Conservation (phyloP, 2,329 filamentous ascomycete genomes). For the Aspergillus brunneoviolaceus region DNA sequence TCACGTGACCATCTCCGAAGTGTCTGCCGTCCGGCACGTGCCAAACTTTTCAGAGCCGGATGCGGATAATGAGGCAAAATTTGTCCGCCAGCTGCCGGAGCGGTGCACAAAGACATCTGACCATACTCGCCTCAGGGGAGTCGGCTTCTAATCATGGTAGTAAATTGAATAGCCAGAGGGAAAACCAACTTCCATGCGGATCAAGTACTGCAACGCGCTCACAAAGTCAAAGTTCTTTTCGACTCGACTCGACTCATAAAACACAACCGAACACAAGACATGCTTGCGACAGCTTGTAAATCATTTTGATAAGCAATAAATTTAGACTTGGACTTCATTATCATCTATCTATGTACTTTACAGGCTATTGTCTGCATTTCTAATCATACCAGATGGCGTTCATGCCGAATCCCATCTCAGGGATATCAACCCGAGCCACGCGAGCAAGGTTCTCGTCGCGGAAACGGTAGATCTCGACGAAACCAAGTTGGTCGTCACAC, state of each 20-base stretch:
- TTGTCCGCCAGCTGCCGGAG: background rate
- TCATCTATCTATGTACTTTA: conserved; percentile 1
- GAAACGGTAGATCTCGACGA: conserved; percentile 86
- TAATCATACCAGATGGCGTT: conserved; percentile 94
- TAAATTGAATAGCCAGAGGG: background rate
- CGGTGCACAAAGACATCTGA: background rate
- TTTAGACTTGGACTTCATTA: background rate
- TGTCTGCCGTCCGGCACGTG: background rate
- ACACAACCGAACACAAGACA: background rate
- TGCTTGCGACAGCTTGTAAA: background rate
- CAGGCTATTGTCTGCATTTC: background rate
- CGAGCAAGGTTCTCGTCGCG: conserved; percentile 75
- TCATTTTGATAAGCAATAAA: background rate
- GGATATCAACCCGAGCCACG: conserved; percentile 73
- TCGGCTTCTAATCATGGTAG: background rate
- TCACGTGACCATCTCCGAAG: background rate
- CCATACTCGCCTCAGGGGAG: background rate
- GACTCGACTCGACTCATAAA: too few species aligned
- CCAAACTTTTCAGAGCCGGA: background rate
- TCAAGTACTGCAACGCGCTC: background rate
- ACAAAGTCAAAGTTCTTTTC: too few species aligned
- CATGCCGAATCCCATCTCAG: conserved; percentile 91
- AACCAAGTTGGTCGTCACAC: conserved; percentile 84
- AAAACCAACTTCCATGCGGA: background rate
- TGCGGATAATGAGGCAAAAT: background rate